Conservation (phyloP, 306 rosid genomes). For the Luffa acutangula region DNA sequence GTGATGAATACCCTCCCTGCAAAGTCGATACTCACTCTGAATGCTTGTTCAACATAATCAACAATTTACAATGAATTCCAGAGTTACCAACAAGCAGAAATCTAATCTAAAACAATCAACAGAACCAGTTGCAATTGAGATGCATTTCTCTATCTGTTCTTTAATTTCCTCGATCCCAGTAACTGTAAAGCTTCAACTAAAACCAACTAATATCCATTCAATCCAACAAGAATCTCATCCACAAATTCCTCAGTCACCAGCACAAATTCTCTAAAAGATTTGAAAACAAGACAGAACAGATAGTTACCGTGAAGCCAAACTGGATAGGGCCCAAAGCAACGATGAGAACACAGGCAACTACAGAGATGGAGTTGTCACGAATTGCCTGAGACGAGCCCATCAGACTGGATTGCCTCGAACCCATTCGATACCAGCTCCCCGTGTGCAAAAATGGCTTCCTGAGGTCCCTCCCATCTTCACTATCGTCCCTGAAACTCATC, state of each 20-base stretch:
- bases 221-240: not conserved
- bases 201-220: not conserved
- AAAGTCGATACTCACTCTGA: conserved; percentile 6
- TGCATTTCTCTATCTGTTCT: not conserved
- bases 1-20: conserved; percentile 87
- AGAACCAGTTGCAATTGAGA: not conserved
- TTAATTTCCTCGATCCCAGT: not conserved
- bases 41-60: not conserved
- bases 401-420: conserved; percentile 59
- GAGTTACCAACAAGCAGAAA: not conserved
- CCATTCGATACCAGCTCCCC: conserved; percentile 94
- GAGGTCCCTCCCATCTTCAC: conserved; percentile 66
- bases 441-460: conserved; percentile 86
- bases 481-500: conserved; percentile 67
- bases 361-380: conserved; percentile 71
- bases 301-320: conserved; percentile 88
- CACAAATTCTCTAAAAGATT: not conserved
- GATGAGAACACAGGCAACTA: conserved; percentile 75
- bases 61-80: not conserved
- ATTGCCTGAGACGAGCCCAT: conserved; percentile 71
- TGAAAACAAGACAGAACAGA: not conserved
- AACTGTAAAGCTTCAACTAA: not conserved
- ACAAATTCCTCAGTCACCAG: not conserved
- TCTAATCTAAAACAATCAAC: not conserved
- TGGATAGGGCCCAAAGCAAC: conserved; percentile 97